Conservation (phyloP, 1,284 basidiomycete species). For the Phlebopus sp. region DNA sequence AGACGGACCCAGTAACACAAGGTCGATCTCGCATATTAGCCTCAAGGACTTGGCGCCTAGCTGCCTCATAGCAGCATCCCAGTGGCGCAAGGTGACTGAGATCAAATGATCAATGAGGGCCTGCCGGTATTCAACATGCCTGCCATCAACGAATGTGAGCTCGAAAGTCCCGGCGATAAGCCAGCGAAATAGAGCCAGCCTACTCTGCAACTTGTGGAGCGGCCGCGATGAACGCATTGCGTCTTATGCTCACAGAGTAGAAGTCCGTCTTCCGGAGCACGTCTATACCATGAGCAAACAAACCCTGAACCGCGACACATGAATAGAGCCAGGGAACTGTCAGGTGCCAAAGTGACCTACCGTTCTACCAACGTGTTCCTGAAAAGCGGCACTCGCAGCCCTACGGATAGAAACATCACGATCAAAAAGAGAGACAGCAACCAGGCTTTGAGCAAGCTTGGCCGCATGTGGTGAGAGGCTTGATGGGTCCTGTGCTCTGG, state of each 20-base stretch:
- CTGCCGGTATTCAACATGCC: constrained; percentile 69
- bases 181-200: constrained; percentile 26
- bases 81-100: constrained; percentile 79
- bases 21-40: constrained; percentile 63
- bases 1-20: constrained; percentile 49
- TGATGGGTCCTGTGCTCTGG: constrained; percentile 67
- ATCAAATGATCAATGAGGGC: constrained; percentile 76
- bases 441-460: constrained; percentile 68
- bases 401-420: constrained; percentile 94
- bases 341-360: constrained; percentile 44
- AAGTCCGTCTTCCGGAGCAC: constrained; percentile 92
- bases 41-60: constrained; percentile 79
- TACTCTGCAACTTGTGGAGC: constrained; percentile 85
- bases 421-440: constrained; percentile 84
- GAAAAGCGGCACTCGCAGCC: constrained; percentile 96
- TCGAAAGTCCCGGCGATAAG: constrained; percentile 6
- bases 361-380: constrained; percentile 94
- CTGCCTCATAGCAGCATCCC: constrained; percentile 82
- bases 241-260: constrained; percentile 84
- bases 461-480: constrained; percentile 63
- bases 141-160: constrained; percentile 25
- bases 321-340: constrained; percentile 12
- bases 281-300: constrained; percentile 94
- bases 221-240: constrained; percentile 81
- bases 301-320: constrained; percentile 47